Evolutionary conservation across 139 green algal genomes (phyloP).

Genomic region (Chlamydomonas sphaeroides): DNA sequence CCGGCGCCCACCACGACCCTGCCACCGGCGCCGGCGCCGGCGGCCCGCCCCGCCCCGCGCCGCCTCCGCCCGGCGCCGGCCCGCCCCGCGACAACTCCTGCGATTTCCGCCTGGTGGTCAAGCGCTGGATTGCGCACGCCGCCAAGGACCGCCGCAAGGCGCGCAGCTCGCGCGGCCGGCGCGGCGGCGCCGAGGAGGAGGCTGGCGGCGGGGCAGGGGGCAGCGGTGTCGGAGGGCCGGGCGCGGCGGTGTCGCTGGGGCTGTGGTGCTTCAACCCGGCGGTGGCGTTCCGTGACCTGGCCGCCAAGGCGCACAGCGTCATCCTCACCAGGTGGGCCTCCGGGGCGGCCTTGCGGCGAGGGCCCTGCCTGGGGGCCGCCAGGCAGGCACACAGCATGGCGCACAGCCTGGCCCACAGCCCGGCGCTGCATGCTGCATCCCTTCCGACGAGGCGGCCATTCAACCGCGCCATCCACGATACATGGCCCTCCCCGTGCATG

Average conservation of each 20-base stretch:
- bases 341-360: too few relatives aligned
- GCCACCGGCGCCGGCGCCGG: not conserved
- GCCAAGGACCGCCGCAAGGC: slow-evolving; percentile 27
- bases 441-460: too few relatives aligned
- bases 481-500: too few relatives aligned
- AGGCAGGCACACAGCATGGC: too few relatives aligned
- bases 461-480: too few relatives aligned
- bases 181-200: slow-evolving; percentile 1
- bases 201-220: not conserved
- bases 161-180: not conserved
- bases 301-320: slow-evolving; percentile 36
- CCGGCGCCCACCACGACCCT: not conserved
- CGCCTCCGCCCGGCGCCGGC: slow-evolving; percentile 26
- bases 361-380: too few relatives aligned
- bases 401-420: too few relatives aligned
- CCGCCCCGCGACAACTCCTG: slow-evolving; percentile 41
- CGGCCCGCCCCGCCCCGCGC: not conserved
- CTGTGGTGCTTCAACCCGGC: slow-evolving; percentile 91
- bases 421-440: too few relatives aligned
- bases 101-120: slow-evolving; percentile 75
- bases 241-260: slow-evolving; percentile 50
- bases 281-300: slow-evolving; percentile 38
- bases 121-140: slow-evolving; percentile 45
- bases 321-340: slow-evolving; percentile 34
- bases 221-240: not conserved